These are phyloP conservation scores for Musa itinerans DNA, from an alignment of 176 grass and related monocot genomes.

Conservation along the genomic window DNA sequence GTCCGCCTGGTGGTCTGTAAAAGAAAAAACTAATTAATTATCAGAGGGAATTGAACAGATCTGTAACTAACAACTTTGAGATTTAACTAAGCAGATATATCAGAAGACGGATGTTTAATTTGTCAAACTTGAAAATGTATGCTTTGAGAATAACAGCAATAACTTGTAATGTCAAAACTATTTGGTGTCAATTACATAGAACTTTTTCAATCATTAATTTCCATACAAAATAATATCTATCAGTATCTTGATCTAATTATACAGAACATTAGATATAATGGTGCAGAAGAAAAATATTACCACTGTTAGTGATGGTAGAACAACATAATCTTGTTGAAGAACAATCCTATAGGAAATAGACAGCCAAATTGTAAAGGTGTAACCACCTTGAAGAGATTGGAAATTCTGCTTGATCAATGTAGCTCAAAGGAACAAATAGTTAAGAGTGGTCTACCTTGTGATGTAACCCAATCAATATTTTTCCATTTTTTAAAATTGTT, in stretches of 20 bases:
- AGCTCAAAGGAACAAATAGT: background rate
- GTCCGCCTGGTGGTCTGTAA: constrained; percentile 68
- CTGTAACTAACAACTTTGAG: background rate
- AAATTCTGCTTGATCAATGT: background rate
- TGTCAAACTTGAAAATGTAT: background rate
- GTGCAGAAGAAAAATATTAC: background rate
- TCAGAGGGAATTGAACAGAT: background rate
- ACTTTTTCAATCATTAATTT: no score
- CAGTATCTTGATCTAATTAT: background rate
- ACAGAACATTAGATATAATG: background rate
- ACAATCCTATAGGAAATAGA: background rate
- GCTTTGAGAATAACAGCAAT: no score
- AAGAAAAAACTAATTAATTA: background rate
- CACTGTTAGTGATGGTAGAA: background rate
- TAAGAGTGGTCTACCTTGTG: background rate
- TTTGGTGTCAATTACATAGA: no score
- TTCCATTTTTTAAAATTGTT: no score
- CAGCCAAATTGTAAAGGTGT: background rate
- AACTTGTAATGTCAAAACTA: no score
- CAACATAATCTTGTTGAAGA: background rate
- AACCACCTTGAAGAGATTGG: background rate
- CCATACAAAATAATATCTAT: background rate
- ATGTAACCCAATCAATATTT: no score
- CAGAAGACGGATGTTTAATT: background rate
- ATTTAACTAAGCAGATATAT: background rate